phyloP scores from a whole-genome alignment of 1,139 yeast genomes.

The Candida tunisiensis region DNA sequence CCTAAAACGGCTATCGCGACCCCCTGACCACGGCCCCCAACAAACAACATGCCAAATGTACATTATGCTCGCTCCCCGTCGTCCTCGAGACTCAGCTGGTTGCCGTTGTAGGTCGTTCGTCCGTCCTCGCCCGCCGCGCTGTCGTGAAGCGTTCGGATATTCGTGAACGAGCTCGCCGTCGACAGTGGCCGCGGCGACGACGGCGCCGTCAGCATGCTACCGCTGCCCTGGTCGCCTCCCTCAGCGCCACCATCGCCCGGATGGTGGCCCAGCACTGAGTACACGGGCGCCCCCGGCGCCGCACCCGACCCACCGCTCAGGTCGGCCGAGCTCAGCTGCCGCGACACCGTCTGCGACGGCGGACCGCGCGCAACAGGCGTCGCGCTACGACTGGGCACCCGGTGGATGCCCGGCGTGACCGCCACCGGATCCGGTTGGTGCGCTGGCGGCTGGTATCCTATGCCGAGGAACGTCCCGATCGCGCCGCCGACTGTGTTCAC shows the following conservation, averaged over 20 bases:
- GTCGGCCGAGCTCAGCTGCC: no score
- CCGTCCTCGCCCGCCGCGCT: conserved; percentile 9
- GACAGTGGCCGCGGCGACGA: conserved; percentile 2
- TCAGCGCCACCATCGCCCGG: not conserved
- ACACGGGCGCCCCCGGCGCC: no score
- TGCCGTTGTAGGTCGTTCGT: conserved; percentile 30
- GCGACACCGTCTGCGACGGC: no score
- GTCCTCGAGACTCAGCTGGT: conserved; percentile 27
- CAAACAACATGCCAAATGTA: conserved; percentile 32
- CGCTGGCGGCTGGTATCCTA: conserved; percentile 10
- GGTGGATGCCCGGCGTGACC: no score
- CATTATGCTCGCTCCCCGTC: no score
- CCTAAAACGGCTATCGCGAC: no score
- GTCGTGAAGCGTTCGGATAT: no score
- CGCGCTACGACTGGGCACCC: no score
- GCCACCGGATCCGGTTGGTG: conserved; percentile 1
- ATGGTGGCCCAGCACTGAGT: not conserved
- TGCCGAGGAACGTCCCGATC: conserved; percentile 14
- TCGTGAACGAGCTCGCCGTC: no score
- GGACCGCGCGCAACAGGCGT: no score
- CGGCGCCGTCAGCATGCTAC: not conserved
- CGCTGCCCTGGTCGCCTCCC: conserved; percentile 1
- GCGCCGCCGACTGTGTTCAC: conserved; percentile 9
- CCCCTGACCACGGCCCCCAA: no score
- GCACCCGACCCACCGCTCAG: no score